A percentile compares a stretch with the other conserved stretches of the same genome.
phyloP scores from a whole-genome alignment of 257 asterid genomes.

The Primulina huaijiensis region DNA sequence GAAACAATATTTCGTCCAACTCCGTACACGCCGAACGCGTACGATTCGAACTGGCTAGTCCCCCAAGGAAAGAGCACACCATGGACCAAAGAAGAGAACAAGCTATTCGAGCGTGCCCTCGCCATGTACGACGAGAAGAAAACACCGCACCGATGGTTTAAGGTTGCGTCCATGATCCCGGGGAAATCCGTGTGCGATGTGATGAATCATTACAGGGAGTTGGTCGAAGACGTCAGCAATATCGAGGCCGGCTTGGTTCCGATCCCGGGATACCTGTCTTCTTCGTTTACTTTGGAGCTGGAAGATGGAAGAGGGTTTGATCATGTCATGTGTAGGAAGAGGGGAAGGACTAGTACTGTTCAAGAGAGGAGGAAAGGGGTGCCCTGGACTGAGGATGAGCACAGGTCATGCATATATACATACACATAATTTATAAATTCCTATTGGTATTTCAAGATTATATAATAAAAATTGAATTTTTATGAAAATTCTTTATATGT shows the following conservation, averaged over 20 bases:
- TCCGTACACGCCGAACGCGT: slow-evolving; percentile 25
- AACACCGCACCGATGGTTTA: slow-evolving; percentile 65
- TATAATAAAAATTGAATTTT: no score
- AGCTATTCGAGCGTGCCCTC: slow-evolving; percentile 68
- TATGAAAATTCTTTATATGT: no score
- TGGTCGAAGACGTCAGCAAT: slow-evolving; percentile 63
- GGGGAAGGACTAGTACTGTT: slow-evolving; percentile 41
- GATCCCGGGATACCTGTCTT: slow-evolving; percentile 45
- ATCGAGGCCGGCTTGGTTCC: slow-evolving; percentile 81
- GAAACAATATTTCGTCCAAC: slow-evolving; percentile 43
- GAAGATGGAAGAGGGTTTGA: slow-evolving; percentile 39
- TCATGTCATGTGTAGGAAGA: slow-evolving; percentile 37
- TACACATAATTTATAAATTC: no score
- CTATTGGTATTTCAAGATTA: no score
- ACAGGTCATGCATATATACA: slow-evolving; percentile 41
- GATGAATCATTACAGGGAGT: slow-evolving; percentile 55
- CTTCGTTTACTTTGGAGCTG: slow-evolving; percentile 47
- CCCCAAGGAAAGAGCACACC: slow-evolving; percentile 31
- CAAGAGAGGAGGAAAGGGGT: slow-evolving; percentile 73
- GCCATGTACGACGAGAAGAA: slow-evolving; percentile 61
- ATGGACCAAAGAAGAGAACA: slow-evolving; percentile 85
- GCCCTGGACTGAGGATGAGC: slow-evolving; percentile 92
- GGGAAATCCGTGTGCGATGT: slow-evolving; percentile 76
- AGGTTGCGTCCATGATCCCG: slow-evolving; percentile 64
- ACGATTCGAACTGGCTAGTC: slow-evolving; percentile 34